Conservation (phyloP, 192 early-diverging fungal genomes). For the Diversispora eburnea region DNA sequence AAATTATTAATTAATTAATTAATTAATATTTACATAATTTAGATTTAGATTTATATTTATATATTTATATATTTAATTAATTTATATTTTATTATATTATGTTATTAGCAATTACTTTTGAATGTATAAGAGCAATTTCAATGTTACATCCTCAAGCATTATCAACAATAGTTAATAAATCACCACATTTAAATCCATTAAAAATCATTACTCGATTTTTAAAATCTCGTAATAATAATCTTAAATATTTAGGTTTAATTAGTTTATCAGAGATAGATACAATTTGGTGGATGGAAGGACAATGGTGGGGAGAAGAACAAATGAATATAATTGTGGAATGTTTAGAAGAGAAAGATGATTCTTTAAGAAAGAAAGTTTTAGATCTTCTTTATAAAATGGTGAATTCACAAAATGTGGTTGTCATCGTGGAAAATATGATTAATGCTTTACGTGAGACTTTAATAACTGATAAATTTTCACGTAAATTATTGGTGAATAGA, state of each 20-base stretch:
- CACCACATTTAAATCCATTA: constrained; percentile 31
- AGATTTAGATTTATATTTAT: background rate
- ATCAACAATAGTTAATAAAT: constrained; percentile 2
- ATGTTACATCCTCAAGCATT: constrained; percentile 17
- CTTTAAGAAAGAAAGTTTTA: constrained; percentile 22
- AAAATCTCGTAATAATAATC: constrained; percentile 45
- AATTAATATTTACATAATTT: too few relatives aligned
- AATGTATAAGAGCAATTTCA: constrained; percentile 30
- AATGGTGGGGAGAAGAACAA: constrained; percentile 27
- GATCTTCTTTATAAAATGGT: constrained; percentile 27
- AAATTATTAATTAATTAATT: too few relatives aligned
- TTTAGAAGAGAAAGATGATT: constrained; percentile 28
- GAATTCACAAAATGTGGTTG: constrained; percentile 18
- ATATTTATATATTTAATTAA: background rate
- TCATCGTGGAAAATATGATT: constrained; percentile 23
- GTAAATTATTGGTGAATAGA: constrained; percentile 10
- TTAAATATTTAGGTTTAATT: constrained; percentile 48
- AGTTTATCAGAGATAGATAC: constrained; percentile 39
- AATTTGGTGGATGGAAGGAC: constrained; percentile 21
- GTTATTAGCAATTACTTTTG: constrained; percentile 36
- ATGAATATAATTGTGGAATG: constrained; percentile 28
- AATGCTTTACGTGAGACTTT: constrained; percentile 5
- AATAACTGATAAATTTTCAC: constrained; percentile 10
- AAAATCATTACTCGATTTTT: constrained; percentile 39
- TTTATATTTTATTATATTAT: background rate